A percentile compares a stretch with the other conserved stretches of the same genome.
These are phyloP conservation scores for Coniella vitis DNA, from an alignment of 2,329 filamentous ascomycete genomes.

Conservation along the genomic window DNA sequence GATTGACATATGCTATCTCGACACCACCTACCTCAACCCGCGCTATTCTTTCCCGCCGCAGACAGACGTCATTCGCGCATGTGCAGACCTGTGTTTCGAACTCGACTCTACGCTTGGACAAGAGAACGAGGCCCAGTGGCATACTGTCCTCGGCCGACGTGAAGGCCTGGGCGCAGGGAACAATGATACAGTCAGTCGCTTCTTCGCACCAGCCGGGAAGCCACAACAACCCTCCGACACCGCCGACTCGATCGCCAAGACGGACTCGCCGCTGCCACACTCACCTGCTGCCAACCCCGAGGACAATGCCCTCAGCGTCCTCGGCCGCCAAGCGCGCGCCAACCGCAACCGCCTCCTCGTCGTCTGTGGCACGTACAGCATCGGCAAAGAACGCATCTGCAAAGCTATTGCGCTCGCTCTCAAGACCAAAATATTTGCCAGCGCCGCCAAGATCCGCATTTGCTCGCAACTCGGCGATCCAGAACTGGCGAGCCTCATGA, in stretches of 20 bases:
- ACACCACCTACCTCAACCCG: conserved; percentile 94
- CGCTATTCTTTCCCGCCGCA: conserved; percentile 93
- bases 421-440: conserved; percentile 81
- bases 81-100: conserved; percentile 74
- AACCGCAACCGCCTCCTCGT: conserved; percentile 68
- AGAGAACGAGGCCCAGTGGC: conserved; percentile 39
- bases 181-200: conserved; percentile 43
- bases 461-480: conserved; percentile 79
- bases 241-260: background rate
- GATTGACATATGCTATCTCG: conserved; percentile 92
- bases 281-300: too few relatives aligned
- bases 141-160: conserved; percentile 32
- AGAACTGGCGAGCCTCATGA: conserved; percentile 72
- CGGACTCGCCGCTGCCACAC: conserved; percentile 2
- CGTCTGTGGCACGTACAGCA: conserved; percentile 93
- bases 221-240: conserved; percentile 20
- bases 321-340: conserved; percentile 15
- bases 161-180: conserved; percentile 27
- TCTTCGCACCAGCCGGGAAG: conserved; percentile 33
- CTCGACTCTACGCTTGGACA: conserved; percentile 29
- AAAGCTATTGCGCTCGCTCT: conserved; percentile 84
- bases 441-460: conserved; percentile 74
- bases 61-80: conserved; percentile 77
- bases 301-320: conserved; percentile 21
- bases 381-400: conserved; percentile 95